Conservation (phyloP, 129 eudicot species). For the Erigeron canadensis region DNA sequence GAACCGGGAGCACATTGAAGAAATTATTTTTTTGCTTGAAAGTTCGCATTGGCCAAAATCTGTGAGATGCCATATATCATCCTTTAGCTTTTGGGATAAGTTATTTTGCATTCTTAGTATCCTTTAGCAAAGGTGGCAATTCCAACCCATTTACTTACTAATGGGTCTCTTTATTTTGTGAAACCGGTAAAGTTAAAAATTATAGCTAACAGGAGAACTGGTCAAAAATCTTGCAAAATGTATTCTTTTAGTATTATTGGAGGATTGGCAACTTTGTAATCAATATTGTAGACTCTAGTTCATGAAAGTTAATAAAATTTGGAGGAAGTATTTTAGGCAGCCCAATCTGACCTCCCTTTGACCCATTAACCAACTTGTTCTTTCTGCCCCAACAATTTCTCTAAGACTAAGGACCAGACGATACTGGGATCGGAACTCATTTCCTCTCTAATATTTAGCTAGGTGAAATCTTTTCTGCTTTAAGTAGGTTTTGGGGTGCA, state of each 20-base stretch:
- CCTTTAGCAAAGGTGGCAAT: neutral
- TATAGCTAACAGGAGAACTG: neutral
- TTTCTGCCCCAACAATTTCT: too few relatives aligned
- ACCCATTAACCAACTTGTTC: neutral
- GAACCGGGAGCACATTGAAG: constrained; percentile 92
- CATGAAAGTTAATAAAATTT: neutral
- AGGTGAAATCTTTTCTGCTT: neutral
- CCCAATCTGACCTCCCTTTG: neutral
- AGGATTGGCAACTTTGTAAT: neutral
- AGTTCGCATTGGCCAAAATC: constrained; percentile 62
- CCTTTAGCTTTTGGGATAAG: neutral
- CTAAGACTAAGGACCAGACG: too few relatives aligned
- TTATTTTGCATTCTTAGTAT: neutral
- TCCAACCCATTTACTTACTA: neutral
- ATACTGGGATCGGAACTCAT: too few relatives aligned
- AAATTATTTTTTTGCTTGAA: constrained; percentile 69
- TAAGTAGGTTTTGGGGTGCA: neutral
- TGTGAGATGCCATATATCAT: constrained; percentile 40
- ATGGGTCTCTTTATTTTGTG: neutral
- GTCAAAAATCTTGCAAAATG: neutral
- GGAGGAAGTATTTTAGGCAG: neutral
- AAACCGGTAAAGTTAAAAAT: neutral
- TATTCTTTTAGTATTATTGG: neutral
- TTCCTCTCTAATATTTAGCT: neutral
- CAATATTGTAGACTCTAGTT: neutral